Conservation (phyloP, 331 rosid species). For the Malus hybrid region DNA sequence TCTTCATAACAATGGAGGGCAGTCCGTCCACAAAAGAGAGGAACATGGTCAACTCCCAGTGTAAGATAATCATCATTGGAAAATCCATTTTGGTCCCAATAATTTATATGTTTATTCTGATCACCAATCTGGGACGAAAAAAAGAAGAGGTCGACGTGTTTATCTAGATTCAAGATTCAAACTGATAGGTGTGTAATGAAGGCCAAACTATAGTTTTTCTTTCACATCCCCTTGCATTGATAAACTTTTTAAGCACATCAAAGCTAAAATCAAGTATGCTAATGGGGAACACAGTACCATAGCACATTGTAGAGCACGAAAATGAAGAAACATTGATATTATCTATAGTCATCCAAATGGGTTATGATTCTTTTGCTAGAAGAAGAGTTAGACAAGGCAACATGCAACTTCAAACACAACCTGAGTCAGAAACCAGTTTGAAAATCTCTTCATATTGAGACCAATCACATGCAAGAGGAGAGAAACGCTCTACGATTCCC, state of each 20-base stretch:
- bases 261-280: not conserved
- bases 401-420: constrained; percentile 27
- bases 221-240: not conserved
- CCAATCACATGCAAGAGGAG: not conserved
- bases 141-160: constrained; percentile 2
- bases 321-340: not conserved
- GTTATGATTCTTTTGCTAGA: not conserved
- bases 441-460: constrained; percentile 25
- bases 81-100: too few relatives aligned
- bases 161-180: not conserved
- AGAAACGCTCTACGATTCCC: too few relatives aligned
- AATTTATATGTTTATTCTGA: too few relatives aligned
- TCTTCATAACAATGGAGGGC: too few relatives aligned
- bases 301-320: not conserved
- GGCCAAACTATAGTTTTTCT: not conserved
- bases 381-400: constrained; percentile 25
- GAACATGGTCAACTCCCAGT: too few relatives aligned
- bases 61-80: too few relatives aligned
- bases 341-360: not conserved
- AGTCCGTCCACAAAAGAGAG: too few relatives aligned
- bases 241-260: not conserved
- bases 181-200: not conserved
- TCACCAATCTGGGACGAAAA: too few relatives aligned
- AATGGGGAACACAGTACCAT: not conserved
- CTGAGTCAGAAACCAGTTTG: constrained; percentile 19